These are phyloP conservation scores for Nigrospora oryzae DNA, from an alignment of 2,329 filamentous ascomycete species.

Conservation along the genomic window DNA sequence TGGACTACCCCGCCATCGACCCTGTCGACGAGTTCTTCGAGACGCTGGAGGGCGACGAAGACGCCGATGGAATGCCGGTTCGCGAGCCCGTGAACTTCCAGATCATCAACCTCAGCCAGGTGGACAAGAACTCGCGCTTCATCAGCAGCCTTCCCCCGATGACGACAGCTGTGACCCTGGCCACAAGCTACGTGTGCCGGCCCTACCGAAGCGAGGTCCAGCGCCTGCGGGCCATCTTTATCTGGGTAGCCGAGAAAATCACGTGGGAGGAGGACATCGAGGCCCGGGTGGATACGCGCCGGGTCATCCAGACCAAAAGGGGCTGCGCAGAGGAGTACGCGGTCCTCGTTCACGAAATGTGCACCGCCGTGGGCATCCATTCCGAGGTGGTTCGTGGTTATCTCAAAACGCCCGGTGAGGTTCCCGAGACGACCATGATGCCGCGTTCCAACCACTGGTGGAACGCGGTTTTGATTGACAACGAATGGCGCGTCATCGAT, in stretches of 20 bases:
- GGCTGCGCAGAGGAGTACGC: slow-evolving; percentile 88
- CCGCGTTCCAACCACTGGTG: slow-evolving; percentile 95
- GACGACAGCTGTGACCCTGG: slow-evolving; percentile 73
- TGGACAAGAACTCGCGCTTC: slow-evolving; percentile 94
- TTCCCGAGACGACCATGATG: slow-evolving; percentile 69
- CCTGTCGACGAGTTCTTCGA: slow-evolving; percentile 85
- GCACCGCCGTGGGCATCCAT: slow-evolving; percentile 75
- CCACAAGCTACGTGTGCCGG: slow-evolving; percentile 86
- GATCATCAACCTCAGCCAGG: slow-evolving; percentile 69
- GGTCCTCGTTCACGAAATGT: slow-evolving; percentile 86
- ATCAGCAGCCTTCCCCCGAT: slow-evolving; percentile 74
- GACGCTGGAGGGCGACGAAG: slow-evolving; percentile 82
- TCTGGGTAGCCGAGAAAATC: slow-evolving; percentile 92
- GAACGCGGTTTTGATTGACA: slow-evolving; percentile 89
- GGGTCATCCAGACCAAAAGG: slow-evolving; percentile 75
- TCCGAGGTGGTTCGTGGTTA: slow-evolving; percentile 85
- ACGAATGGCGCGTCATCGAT: slow-evolving; percentile 95
- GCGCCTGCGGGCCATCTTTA: slow-evolving; percentile 87
- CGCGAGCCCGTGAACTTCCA: slow-evolving; percentile 74
- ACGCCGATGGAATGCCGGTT: slow-evolving; percentile 76
- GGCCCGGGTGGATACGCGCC: slow-evolving; percentile 70
- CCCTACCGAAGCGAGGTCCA: slow-evolving; percentile 94
- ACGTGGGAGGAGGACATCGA: slow-evolving; percentile 94
- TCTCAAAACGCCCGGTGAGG: slow-evolving; percentile 81
- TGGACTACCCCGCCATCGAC: slow-evolving; percentile 81